Evolutionary conservation across 305 asterid genomes (phyloP).

Genomic region (Rubia balearica): DNA sequence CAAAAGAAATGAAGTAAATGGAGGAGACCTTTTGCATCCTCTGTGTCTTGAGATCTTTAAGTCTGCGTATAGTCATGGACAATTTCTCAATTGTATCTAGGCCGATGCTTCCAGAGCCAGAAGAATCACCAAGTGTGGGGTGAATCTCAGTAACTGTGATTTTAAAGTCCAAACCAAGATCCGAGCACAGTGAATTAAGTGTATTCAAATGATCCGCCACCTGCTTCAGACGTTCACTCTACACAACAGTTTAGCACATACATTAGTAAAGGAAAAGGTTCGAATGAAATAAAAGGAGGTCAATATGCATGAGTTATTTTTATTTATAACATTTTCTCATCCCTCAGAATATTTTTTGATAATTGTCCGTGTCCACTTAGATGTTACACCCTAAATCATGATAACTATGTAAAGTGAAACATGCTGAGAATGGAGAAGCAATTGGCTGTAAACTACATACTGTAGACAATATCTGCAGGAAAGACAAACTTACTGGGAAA

Average conservation of each 20-base stretch:
- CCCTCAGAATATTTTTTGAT: neutral
- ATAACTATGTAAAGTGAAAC: constrained; percentile 11
- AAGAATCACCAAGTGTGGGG: constrained; percentile 45
- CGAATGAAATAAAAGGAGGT: constrained; percentile 5
- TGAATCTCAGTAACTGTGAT: constrained; percentile 44
- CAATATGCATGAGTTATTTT: neutral
- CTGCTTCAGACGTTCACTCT: constrained; percentile 65
- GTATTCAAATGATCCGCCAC: constrained; percentile 43
- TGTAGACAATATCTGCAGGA: neutral
- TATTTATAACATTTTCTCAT: neutral
- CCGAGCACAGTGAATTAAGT: constrained; percentile 54
- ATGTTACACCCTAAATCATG: constrained; percentile 4
- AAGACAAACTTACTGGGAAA: constrained; percentile 31
- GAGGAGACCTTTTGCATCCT: constrained; percentile 62
- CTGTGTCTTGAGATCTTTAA: constrained; percentile 57
- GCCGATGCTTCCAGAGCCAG: constrained; percentile 40
- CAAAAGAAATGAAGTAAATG: constrained; percentile 10
- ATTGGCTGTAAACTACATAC: neutral
- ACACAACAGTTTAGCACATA: constrained; percentile 20
- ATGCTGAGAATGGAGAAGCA: neutral
- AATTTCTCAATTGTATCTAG: constrained; percentile 46
- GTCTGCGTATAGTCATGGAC: constrained; percentile 34
- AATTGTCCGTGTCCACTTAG: neutral
- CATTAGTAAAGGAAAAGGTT: constrained; percentile 13
- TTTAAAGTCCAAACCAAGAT: constrained; percentile 71